Evolutionary conservation across 2,329 filamentous ascomycete species (phyloP).

Genomic region (Celoporthe dispersa): DNA sequence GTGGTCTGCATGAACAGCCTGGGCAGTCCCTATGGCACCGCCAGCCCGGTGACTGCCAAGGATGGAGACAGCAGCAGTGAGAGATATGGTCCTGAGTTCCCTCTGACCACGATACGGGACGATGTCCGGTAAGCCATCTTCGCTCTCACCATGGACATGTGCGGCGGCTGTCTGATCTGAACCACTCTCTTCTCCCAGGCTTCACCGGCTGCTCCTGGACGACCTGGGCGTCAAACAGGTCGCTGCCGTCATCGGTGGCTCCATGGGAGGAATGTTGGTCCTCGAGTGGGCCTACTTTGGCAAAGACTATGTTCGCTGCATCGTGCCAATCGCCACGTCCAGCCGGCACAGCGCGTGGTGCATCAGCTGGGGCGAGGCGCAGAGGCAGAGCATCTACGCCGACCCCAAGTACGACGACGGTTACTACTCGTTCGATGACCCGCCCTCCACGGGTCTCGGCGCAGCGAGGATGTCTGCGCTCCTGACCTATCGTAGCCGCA

Average conservation of each 20-base stretch:
- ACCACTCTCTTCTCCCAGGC: slow-evolving; percentile 47
- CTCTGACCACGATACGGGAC: slow-evolving; percentile 90
- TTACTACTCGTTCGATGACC: slow-evolving; percentile 88
- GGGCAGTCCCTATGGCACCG: slow-evolving; percentile 83
- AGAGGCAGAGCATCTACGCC: slow-evolving; percentile 92
- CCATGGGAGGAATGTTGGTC: slow-evolving; percentile 89
- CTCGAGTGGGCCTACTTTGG: slow-evolving; percentile 92
- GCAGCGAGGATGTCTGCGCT: slow-evolving; percentile 97
- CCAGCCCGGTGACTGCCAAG: slow-evolving; percentile 87
- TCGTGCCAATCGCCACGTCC: slow-evolving; percentile 85
- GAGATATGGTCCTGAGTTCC: slow-evolving; percentile 93
- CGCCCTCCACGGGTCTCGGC: slow-evolving; percentile 83
- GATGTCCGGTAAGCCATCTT: slow-evolving; percentile 77
- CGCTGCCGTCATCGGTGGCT: slow-evolving; percentile 80
- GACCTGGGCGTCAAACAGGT: slow-evolving; percentile 80
- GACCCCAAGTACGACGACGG: slow-evolving; percentile 98
- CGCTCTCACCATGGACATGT: not conserved
- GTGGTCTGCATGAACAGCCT: slow-evolving; percentile 85
- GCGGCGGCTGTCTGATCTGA: not conserved
- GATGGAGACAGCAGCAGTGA: slow-evolving; percentile 76
- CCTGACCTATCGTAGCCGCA: slow-evolving; percentile 92
- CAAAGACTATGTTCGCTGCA: slow-evolving; percentile 77
- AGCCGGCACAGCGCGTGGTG: slow-evolving; percentile 87
- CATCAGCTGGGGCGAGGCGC: slow-evolving; percentile 88
- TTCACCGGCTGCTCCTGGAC: slow-evolving; percentile 80